Evolutionary conservation across 2,329 filamentous ascomycete species (phyloP), one percentile per base, ranked within the genome.

Genomic region (Claviceps africana): DNA sequence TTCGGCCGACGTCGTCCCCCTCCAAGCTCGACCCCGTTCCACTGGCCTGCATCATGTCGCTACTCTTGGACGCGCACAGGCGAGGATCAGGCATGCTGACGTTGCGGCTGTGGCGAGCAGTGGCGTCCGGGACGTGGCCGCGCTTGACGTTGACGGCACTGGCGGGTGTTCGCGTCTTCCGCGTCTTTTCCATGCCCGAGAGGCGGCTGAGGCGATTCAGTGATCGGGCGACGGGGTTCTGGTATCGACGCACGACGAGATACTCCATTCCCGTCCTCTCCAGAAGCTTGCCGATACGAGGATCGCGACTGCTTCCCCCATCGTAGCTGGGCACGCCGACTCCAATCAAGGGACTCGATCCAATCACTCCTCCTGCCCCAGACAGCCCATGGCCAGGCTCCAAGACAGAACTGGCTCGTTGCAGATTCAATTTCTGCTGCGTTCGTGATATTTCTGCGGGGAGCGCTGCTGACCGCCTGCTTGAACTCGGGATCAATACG

Each of bases 361-460:
- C 71, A 8, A 68, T 66, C 1, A 68, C 67, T 5, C 72, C 70
- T 7, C 62, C 62, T 28, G 64, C 62, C 19, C 61, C 63, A 1
- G 61, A 53, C 0, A 67, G 62, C 4, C 61, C 55, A 67, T 82
- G 77, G 31, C 77, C 70, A 0, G 81, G 80, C 58, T 88, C 84
- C 47, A 88, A 82, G 57, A 78, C 79, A 3, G 83, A 86, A 61
- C 82, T 85, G 31, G 83, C 84, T 39, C 85, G 77, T 61, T 88
- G 83, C 1, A 88, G 73, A 67, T 86, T 83, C 15, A 88, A 71
- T 60, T 88, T 88, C 64, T 88, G 83, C 65, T 88, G 83, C 1
- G 83, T 86, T 15, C 85, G 76, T 51, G 82, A 86, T 57, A 78
- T 74, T 54, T 80, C 76, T 1, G 75, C 73, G 1, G 72, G 65